Base-by-base conservation (phyloP, 2,329 filamentous ascomycete species). In the Neonectria ditissima region DNA sequence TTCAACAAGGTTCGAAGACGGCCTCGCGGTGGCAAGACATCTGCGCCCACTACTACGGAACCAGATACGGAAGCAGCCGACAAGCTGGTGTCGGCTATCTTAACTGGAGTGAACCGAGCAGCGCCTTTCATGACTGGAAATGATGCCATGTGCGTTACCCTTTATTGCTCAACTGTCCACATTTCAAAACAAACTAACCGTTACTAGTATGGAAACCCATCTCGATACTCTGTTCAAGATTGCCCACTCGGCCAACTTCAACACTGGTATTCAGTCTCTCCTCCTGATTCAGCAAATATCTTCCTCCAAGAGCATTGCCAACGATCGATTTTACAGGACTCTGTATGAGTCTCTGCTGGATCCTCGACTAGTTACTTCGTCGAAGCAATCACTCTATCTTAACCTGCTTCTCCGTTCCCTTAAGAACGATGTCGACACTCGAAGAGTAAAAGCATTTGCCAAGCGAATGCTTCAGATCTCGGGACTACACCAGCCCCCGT, bases 221-320 rank as follows among this genome's bases (percentile, higher is more conserved):
- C 87, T 99, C 61, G 92, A 98, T 76, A 97, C 95, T 3, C 86
- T 99, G 26, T 99, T 97, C 86, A 91, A 89, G 73, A 96, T 99
- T 73, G 97, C 96, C 0, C 96, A 99, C 80, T 98, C 95, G 1
- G 93, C 95, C 60, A 99, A 99, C 79, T 98, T 99, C 86, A 99
- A 98, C 81, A 99, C 96, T 1, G 96, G 94, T 76, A 93, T 99
- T 39, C 96, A 99, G 79, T 95, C 96, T 34, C 86, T 99, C 68
- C 91, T 97, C 81, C 84, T 99, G 51, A 97, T 99, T 69, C 96
- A 98, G 77, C 96, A 98, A 77, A 87, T 99, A 28, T 92, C 94
- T 1, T 84, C 89, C 1, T 88, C 90, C 3, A 93, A 96, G 76
- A 91, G 94, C 73, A 84, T 95, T 57, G 91, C 91, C 5, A 90